Conservation (phyloP, 2,329 filamentous ascomycete genomes). For the Hyphodiscus sp. region DNA sequence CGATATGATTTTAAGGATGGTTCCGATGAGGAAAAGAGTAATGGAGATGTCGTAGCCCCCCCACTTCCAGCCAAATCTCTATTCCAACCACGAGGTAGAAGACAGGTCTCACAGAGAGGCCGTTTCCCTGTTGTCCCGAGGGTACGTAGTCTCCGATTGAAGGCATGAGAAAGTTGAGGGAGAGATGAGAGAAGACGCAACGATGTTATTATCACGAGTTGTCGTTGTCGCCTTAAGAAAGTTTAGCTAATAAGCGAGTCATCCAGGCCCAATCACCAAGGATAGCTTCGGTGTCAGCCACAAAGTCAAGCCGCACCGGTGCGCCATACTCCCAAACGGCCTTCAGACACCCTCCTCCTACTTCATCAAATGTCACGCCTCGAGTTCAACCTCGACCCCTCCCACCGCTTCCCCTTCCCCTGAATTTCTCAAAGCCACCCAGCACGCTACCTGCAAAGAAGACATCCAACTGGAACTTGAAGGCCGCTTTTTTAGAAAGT, state of each 20-base stretch:
- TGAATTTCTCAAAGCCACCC: neutral
- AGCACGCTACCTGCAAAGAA: neutral
- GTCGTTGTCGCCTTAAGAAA: neutral
- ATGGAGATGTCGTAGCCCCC: too few species aligned
- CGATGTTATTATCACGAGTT: neutral
- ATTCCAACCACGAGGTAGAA: too few species aligned
- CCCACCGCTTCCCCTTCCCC: neutral
- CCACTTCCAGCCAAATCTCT: too few species aligned
- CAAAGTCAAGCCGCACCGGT: neutral
- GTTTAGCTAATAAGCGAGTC: neutral
- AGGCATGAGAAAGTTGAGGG: too few species aligned
- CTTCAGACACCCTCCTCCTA: neutral
- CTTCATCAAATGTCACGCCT: neutral
- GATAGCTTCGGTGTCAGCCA: neutral
- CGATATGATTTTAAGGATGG: too few species aligned
- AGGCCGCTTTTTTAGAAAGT: neutral
- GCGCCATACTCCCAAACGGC: neutral
- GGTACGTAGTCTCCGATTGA: too few species aligned
- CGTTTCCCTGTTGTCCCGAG: too few species aligned
- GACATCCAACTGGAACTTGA: neutral
- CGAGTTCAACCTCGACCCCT: neutral
- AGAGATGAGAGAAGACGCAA: too few species aligned
- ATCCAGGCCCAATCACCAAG: neutral
- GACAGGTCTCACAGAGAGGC: too few species aligned
- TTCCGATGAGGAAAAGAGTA: too few species aligned